Conservation (phyloP, 2,329 filamentous ascomycete species). For the Penicillium sp. region DNA sequence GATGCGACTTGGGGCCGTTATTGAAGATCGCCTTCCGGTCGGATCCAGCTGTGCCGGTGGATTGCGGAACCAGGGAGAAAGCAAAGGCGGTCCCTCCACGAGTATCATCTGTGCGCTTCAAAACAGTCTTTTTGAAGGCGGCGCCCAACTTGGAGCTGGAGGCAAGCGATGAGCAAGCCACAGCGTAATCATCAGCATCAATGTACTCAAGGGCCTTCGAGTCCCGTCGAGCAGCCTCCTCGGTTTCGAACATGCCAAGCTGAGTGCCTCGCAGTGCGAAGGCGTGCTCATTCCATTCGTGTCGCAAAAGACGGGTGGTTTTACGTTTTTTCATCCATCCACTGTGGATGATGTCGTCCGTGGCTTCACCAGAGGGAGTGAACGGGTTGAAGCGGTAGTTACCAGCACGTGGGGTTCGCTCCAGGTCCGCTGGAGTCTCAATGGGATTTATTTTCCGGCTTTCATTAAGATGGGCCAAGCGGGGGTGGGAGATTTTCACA, state of each 20-base stretch:
- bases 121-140: constrained; percentile 67
- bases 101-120: constrained; percentile 43
- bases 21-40: constrained; percentile 36
- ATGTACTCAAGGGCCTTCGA: constrained; percentile 30
- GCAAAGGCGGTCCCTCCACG: constrained; percentile 38
- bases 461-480: constrained; percentile 28
- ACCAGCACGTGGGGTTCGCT: constrained; percentile 19
- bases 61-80: constrained; percentile 44
- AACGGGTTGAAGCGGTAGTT: constrained; percentile 20
- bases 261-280: constrained; percentile 77
- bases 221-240: constrained; percentile 18
- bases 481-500: constrained; percentile 23
- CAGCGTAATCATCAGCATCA: constrained; percentile 24
- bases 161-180: constrained; percentile 68
- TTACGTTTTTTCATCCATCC: constrained; percentile 95
- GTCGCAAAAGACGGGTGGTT: constrained; percentile 76
- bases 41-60: constrained; percentile 43
- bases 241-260: constrained; percentile 44
- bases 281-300: constrained; percentile 91
- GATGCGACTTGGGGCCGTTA: constrained; percentile 76
- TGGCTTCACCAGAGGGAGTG: not conserved
- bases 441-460: constrained; percentile 26
- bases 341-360: constrained; percentile 63
- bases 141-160: constrained; percentile 79
- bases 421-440: constrained; percentile 31